Evolutionary conservation across 164 flowering plant species (phyloP).

Genomic region (Chloranthus sessilifolius): DNA sequence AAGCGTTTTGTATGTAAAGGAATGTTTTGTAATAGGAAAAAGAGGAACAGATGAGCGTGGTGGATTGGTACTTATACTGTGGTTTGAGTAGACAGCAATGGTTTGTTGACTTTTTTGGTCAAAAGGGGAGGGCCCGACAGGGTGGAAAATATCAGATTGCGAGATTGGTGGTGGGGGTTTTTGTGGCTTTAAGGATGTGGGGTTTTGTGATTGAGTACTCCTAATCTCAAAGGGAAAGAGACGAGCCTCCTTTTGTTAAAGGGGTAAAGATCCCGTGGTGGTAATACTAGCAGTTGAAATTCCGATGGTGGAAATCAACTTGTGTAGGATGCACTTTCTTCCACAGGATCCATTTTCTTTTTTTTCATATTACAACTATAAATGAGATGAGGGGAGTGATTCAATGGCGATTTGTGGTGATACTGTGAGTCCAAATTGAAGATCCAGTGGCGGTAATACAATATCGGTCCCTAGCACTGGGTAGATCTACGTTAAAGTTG

Average conservation of each 20-base stretch:
- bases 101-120: constrained; percentile 39
- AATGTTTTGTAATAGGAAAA: constrained; percentile 17
- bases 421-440: no score
- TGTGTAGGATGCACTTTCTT: no score
- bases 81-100: not conserved
- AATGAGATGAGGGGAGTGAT: no score
- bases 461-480: not conserved
- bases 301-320: no score
- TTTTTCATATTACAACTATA: no score
- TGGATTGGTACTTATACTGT: not conserved
- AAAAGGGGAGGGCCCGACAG: constrained; percentile 25
- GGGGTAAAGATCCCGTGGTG: not conserved
- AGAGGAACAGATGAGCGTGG: not conserved
- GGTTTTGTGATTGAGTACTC: no score
- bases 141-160: not conserved
- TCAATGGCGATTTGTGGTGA: no score
- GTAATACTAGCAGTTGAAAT: not conserved
- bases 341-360: no score
- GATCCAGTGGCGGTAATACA: no score
- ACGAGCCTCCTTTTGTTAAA: not conserved
- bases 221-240: not conserved
- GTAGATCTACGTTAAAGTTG: no score
- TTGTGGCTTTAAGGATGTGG: constrained; percentile 1
- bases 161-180: no score
- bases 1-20: no score